phyloP scores from a whole-genome alignment of 805 yeast species.

The Candida quercuum region DNA sequence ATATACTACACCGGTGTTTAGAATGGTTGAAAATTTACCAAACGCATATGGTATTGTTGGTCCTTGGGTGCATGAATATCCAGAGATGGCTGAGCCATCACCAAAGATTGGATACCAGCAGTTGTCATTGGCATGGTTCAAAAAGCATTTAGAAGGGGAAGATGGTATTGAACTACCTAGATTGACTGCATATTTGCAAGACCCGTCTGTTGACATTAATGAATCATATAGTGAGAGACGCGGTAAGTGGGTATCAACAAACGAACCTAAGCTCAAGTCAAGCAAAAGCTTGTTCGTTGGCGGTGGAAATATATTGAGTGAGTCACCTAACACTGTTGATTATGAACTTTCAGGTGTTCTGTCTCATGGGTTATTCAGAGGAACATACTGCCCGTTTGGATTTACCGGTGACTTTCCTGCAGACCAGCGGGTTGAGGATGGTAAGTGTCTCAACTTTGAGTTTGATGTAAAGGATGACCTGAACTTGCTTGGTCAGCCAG shows the following conservation, averaged over 20 bases:
- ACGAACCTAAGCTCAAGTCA: slow-evolving; percentile 11
- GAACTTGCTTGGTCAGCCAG: slow-evolving; percentile 35
- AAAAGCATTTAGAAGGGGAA: slow-evolving; percentile 30
- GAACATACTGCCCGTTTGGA: slow-evolving; percentile 43
- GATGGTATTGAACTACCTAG: slow-evolving; percentile 26
- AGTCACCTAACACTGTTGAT: slow-evolving; percentile 1
- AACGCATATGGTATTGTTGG: slow-evolving; percentile 35
- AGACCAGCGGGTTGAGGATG: slow-evolving; percentile 38
- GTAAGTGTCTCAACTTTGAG: slow-evolving; percentile 34
- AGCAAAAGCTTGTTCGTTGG: slow-evolving; percentile 12
- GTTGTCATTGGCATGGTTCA: slow-evolving; percentile 35
- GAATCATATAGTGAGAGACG: slow-evolving; percentile 33
- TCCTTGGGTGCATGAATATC: slow-evolving; percentile 47
- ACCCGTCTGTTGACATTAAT: slow-evolving; percentile 32
- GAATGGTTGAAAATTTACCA: slow-evolving; percentile 37
- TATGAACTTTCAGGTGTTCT: slow-evolving; percentile 28
- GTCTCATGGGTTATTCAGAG: slow-evolving; percentile 39
- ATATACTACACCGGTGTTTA: slow-evolving; percentile 38
- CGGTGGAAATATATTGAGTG: slow-evolving; percentile 7
- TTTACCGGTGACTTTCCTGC: slow-evolving; percentile 41
- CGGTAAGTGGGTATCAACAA: slow-evolving; percentile 35
- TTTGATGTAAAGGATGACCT: slow-evolving; percentile 22
- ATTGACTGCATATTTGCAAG: slow-evolving; percentile 37
- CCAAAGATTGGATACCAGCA: slow-evolving; percentile 41
- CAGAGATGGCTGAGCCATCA: slow-evolving; percentile 41